phyloP scores from a whole-genome alignment of 2,329 filamentous ascomycete genomes.

The Calonectria leucothoes region DNA sequence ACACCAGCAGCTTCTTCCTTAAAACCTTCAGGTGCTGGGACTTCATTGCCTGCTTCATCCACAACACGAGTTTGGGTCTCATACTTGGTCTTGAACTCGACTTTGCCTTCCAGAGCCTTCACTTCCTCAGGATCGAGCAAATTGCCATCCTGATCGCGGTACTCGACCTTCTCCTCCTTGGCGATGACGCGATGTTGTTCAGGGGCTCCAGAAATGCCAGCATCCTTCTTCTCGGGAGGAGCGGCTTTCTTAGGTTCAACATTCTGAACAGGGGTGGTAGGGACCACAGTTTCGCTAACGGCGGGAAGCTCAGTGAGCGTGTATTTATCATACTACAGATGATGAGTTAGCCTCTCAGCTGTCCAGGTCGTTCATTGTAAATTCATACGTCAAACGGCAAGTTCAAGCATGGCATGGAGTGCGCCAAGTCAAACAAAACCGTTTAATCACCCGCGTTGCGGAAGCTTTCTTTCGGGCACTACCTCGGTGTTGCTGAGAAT shows the following conservation, averaged over 20 bases:
- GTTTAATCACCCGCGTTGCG: slow-evolving; percentile 33
- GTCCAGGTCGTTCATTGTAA: background rate
- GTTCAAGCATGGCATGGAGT: slow-evolving; percentile 19
- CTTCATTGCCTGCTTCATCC: slow-evolving; percentile 82
- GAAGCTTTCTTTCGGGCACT: slow-evolving; percentile 51
- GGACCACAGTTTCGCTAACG: slow-evolving; percentile 43
- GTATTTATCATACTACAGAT: slow-evolving; percentile 62
- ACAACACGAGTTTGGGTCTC: slow-evolving; percentile 92
- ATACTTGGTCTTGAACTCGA: slow-evolving; percentile 94
- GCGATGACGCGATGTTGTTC: slow-evolving; percentile 61
- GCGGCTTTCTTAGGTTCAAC: slow-evolving; percentile 41
- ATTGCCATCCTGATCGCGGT: slow-evolving; percentile 94
- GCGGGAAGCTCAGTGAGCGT: slow-evolving; percentile 38
- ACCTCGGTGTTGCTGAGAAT: slow-evolving; percentile 57
- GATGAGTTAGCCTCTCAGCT: slow-evolving; percentile 29
- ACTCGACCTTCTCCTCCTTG: slow-evolving; percentile 88
- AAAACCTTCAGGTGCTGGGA: slow-evolving; percentile 60
- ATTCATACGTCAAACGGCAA: slow-evolving; percentile 17
- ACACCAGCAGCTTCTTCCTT: slow-evolving; percentile 54
- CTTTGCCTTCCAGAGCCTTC: slow-evolving; percentile 86
- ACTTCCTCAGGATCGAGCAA: slow-evolving; percentile 87
- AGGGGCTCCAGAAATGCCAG: slow-evolving; percentile 61
- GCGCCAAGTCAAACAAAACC: slow-evolving; percentile 15
- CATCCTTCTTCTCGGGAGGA: slow-evolving; percentile 42
- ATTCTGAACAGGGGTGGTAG: slow-evolving; percentile 42